These are phyloP conservation scores for Alnus rubra DNA, from an alignment of 306 rosid genomes.

Conservation along the genomic window DNA sequence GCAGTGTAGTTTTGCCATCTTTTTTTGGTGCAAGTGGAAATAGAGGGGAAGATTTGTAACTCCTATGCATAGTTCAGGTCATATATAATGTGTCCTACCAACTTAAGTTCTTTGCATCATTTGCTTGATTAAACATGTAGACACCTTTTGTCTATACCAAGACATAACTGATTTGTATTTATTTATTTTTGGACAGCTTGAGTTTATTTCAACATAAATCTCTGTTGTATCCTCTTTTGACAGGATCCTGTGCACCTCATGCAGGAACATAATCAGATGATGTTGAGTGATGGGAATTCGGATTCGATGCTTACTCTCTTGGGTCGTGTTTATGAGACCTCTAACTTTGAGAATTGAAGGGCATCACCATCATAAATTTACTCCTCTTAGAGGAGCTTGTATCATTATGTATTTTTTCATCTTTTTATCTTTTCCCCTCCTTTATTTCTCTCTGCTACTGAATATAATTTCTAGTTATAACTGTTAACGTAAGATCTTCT, in stretches of 20 bases:
- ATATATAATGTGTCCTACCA: not conserved
- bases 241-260: constrained; percentile 15
- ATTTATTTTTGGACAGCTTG: not conserved
- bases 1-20: not conserved
- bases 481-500: constrained; percentile 24
- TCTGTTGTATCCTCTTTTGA: constrained; percentile 6
- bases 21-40: not conserved
- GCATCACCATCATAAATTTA: constrained; percentile 18
- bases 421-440: constrained; percentile 9
- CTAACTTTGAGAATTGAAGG: constrained; percentile 17
- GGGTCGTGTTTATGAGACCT: constrained; percentile 64
- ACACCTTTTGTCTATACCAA: not conserved
- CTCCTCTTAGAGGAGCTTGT: constrained; percentile 31
- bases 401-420: constrained; percentile 37
- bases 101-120: not conserved
- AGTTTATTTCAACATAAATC: not conserved
- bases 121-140: not conserved
- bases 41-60: not conserved
- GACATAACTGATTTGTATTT: not conserved
- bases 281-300: constrained; percentile 56
- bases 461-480: constrained; percentile 27
- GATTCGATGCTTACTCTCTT: constrained; percentile 48
- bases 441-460: constrained; percentile 1
- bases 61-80: not conserved
- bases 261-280: constrained; percentile 67